These are phyloP conservation scores for Penicillium subrubescens DNA, from an alignment of 495 filamentous ascomycete genomes.

Conservation along the genomic window DNA sequence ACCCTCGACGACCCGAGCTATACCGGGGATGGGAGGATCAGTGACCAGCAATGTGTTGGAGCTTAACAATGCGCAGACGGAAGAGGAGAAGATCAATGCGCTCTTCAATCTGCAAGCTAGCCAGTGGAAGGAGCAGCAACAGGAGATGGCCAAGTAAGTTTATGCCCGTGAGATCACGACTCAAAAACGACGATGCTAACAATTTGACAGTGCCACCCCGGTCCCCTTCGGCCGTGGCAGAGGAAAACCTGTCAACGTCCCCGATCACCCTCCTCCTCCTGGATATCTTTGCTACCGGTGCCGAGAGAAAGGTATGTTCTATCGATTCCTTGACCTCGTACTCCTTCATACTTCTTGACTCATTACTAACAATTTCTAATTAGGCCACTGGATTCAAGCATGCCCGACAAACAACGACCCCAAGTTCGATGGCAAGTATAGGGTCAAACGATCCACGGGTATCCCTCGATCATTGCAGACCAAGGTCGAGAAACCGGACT, in stretches of 20 bases:
- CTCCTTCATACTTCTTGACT: not conserved
- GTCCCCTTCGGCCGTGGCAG: constrained; percentile 58
- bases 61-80: constrained; percentile 73
- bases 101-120: constrained; percentile 84
- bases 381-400: constrained; percentile 93
- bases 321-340: not conserved
- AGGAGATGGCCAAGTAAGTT: constrained; percentile 89
- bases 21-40: constrained; percentile 40
- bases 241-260: constrained; percentile 71
- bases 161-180: not conserved
- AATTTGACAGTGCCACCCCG: constrained; percentile 57
- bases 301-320: constrained; percentile 76
- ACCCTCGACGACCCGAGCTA: constrained; percentile 52
- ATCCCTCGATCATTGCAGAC: constrained; percentile 93
- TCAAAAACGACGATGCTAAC: not conserved
- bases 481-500: constrained; percentile 86
- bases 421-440: constrained; percentile 84
- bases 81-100: constrained; percentile 87
- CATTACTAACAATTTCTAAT: not conserved
- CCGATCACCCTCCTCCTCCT: constrained; percentile 85
- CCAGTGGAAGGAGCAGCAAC: constrained; percentile 84
- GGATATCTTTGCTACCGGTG: constrained; percentile 98
- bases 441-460: constrained; percentile 92
- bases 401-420: constrained; percentile 98
- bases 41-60: constrained; percentile 59